Evolutionary conservation across 139 green algal species (phyloP).

Genomic region (Picochlorum sp.): DNA sequence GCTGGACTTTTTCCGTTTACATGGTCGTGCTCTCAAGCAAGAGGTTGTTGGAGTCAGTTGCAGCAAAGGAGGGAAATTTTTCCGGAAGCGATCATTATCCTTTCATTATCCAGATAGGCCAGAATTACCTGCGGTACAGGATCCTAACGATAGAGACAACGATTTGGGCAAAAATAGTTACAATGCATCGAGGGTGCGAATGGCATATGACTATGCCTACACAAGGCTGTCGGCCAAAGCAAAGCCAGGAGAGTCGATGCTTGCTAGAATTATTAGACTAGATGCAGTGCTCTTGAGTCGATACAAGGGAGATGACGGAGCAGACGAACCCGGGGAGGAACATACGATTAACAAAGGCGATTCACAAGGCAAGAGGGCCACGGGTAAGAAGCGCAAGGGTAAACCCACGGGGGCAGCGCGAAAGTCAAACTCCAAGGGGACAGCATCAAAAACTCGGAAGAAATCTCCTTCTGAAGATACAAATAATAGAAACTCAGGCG

Average conservation of each 20-base stretch:
- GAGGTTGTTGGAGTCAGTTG: constrained; percentile 27
- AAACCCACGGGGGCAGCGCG: neutral
- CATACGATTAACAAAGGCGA: too few relatives aligned
- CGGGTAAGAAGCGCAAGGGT: neutral
- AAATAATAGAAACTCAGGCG: too few relatives aligned
- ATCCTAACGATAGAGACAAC: constrained; percentile 66
- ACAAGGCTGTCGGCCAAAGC: constrained; percentile 33
- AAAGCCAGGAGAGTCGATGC: constrained; percentile 27
- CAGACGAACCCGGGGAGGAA: neutral
- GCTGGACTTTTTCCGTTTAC: constrained; percentile 86
- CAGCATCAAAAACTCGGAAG: too few relatives aligned
- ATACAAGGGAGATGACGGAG: neutral
- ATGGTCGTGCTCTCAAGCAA: constrained; percentile 48
- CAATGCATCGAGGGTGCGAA: constrained; percentile 50
- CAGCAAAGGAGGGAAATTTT: constrained; percentile 47
- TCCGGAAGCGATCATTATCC: constrained; percentile 32
- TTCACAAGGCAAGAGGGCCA: neutral
- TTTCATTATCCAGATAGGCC: constrained; percentile 34
- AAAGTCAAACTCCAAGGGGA: too few relatives aligned
- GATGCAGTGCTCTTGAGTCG: constrained; percentile 10
- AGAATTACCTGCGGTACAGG: constrained; percentile 69
- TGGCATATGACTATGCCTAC: constrained; percentile 53
- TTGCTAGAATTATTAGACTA: constrained; percentile 50
- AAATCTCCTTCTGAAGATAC: too few relatives aligned
- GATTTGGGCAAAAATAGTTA: constrained; percentile 60